Base-by-base conservation (phyloP, 1,284 basidiomycete species). In the Apiotrichum gracile region DNA sequence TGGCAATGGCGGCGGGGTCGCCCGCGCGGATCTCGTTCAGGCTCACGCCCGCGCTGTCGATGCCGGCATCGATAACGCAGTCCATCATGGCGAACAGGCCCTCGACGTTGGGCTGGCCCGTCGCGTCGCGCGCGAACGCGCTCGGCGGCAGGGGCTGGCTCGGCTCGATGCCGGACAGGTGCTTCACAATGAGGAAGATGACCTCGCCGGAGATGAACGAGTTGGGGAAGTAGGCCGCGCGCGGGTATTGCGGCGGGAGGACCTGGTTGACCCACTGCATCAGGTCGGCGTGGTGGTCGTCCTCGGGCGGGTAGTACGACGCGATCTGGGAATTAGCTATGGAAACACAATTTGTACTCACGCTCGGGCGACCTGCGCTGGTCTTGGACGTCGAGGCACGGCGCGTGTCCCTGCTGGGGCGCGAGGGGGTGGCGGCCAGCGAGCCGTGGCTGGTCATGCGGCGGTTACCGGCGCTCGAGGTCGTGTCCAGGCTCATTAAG, bases 71-170 rank as follows among this genome's bases (percentile, higher is more conserved):
- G 39, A 92, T 81, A 49, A 93, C 75, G 71, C 88, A 90, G 73
- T 93, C 90, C 75, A 91, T 91, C 55, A 92, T 78, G 54, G 83
- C 81, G 78, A 94, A 91, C 38, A 94, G 78, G 16, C 90, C 90
- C 47, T 92, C 89, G n/a, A 93, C 78, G 63, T 84, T 86, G 9
- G 72, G 69, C 49, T 73, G 68, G 5, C 72, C 73, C 10, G 61
- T 55, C 14, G 64, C 54, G 31, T 66, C 65, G 2, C 65, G 65
- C 7, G 61, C 56, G 51, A 76, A 75, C 1, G 69, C 68, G n/a
- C 60, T 53, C 16, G 67, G 60, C 26, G 67, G 62, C 1, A 73
- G 67, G 8, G 69, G 65, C 17, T 70, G 67, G 33, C 54, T 53
- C 21, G 69, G 67, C 47, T 71, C 65, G n/a, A 69, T 53, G 5